These are phyloP conservation scores for Peniophora sp. DNA, from an alignment of 1,284 basidiomycete genomes.

Conservation along the genomic window DNA sequence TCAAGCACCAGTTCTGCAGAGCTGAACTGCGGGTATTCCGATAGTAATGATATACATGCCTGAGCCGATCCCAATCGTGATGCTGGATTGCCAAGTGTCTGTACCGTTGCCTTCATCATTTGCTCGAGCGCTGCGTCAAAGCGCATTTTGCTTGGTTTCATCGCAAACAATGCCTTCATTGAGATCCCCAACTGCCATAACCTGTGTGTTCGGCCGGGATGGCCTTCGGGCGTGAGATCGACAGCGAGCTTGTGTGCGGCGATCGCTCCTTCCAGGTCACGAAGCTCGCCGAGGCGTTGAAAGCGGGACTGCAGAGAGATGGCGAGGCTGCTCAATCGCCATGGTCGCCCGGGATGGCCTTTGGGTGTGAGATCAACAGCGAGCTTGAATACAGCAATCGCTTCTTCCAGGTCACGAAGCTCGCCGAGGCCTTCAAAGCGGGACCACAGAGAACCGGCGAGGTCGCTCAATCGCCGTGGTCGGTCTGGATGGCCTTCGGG, in stretches of 20 bases:
- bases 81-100: background rate
- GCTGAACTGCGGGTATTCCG: background rate
- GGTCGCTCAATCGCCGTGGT: background rate
- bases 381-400: background rate
- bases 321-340: background rate
- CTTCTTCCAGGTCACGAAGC: background rate
- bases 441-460: background rate
- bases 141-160: no score
- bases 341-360: background rate
- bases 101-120: background rate
- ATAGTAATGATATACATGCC: background rate
- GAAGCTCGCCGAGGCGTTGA: constrained; percentile 8
- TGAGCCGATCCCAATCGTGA: background rate
- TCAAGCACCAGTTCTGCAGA: background rate
- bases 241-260: background rate
- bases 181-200: constrained; percentile 4
- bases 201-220: background rate
- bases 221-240: background rate
- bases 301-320: constrained; percentile 18
- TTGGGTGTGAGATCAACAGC: background rate
- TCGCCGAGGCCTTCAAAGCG: background rate
- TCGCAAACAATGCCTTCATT: constrained; percentile 17
- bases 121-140: background rate
- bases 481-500: background rate
- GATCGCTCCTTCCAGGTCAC: constrained; percentile 19